Conservation (phyloP, 1,284 basidiomycete species). For the Irpex sp. region DNA sequence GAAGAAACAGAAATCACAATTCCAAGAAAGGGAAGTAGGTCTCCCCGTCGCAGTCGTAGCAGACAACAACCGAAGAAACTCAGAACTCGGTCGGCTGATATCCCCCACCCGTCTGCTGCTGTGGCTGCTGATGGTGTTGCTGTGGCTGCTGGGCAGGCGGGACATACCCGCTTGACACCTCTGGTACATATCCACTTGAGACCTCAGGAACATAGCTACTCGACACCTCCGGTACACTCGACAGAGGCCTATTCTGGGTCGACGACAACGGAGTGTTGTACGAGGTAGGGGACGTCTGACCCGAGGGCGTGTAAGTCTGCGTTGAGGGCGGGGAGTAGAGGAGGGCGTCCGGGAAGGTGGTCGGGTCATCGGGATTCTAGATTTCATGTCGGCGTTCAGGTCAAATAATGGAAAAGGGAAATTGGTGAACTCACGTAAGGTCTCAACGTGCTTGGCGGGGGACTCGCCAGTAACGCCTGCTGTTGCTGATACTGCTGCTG, state of each 20-base stretch:
- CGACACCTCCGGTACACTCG: not conserved
- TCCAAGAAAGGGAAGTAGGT: no score
- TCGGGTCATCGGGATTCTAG: conserved; percentile 7
- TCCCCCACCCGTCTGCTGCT: not conserved
- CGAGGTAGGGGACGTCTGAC: not conserved
- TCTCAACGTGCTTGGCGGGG: not conserved
- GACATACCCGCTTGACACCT: not conserved
- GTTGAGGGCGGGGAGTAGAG: not conserved
- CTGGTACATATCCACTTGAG: not conserved
- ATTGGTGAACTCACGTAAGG: not conserved
- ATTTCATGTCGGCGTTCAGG: not conserved
- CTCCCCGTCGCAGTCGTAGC: not conserved
- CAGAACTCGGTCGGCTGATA: not conserved
- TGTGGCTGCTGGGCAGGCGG: not conserved
- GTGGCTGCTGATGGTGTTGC: not conserved
- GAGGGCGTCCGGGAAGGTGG: conserved; percentile 4
- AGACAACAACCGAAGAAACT: not conserved
- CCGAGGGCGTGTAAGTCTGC: not conserved
- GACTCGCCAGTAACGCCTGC: not conserved
- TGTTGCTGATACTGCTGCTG: not conserved
- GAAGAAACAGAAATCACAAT: no score
- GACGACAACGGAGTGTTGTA: not conserved
- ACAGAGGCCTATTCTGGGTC: not conserved
- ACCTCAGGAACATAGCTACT: not conserved
- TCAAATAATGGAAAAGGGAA: not conserved